phyloP scores from a whole-genome alignment of 169 alveolate genomes.

The Plasmodium adleri region DNA sequence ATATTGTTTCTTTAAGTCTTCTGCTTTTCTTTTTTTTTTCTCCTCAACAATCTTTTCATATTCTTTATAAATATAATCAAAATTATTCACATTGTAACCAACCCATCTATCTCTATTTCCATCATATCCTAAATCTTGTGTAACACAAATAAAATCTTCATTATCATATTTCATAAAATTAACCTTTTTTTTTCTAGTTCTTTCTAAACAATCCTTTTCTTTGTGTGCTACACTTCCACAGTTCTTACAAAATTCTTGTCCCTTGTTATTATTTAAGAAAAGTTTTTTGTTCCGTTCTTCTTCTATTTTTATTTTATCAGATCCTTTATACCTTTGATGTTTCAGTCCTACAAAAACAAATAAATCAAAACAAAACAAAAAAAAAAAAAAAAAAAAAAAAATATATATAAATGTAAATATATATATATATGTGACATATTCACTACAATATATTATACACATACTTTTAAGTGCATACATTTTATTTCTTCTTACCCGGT shows the following conservation, averaged over 20 bases:
- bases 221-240: slow-evolving; percentile 99
- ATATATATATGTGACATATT: not conserved
- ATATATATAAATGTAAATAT: not conserved
- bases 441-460: not conserved
- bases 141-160: slow-evolving; percentile 93
- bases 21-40: slow-evolving; percentile 86
- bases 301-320: slow-evolving; percentile 77
- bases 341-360: slow-evolving; percentile 74
- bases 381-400: not conserved
- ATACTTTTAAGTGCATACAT: not conserved
- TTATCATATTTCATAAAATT: slow-evolving; percentile 92
- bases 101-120: slow-evolving; percentile 98
- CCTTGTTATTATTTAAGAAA: slow-evolving; percentile 76
- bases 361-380: slow-evolving; percentile 6
- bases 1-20: slow-evolving; percentile 78
- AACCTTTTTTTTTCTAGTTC: slow-evolving; percentile 98
- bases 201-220: slow-evolving; percentile 96
- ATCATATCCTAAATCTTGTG: slow-evolving; percentile 91
- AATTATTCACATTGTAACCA: slow-evolving; percentile 95
- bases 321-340: slow-evolving; percentile 85
- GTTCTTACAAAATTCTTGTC: slow-evolving; percentile 98
- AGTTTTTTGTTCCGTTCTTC: slow-evolving; percentile 79
- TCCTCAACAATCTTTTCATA: slow-evolving; percentile 92
- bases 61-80: slow-evolving; percentile 89
- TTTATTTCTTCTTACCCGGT: slow-evolving; percentile 74